Base-by-base conservation (phyloP, 495 filamentous ascomycete genomes). In the Viridothelium virens region DNA sequence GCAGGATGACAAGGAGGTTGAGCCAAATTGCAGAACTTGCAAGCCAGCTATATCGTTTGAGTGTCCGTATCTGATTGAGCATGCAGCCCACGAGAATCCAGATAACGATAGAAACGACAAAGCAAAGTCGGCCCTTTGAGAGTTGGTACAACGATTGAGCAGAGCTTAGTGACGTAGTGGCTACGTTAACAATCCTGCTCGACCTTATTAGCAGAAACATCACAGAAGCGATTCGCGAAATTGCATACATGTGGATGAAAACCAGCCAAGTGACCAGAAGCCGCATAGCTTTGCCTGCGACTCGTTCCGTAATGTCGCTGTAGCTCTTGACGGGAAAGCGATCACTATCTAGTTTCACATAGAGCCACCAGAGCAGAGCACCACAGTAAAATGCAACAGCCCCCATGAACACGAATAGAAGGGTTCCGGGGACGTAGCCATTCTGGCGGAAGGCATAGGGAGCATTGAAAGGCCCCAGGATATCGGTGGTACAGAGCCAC, bases 401-500 rank as follows among this genome's bases (percentile, higher is more conserved):
- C 6, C 66, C 66, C 66, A 70, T 68, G 63, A 70, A 70, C 31
- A 70, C 66, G 47, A 65, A 70, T 1, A 70, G 48, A 2, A 70
- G 56, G 3, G 63, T 68, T n/a, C 68, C 68, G 9, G 68, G 66
- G 0, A 68, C 68, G 46, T 68, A 68, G 7, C 68, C 68, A 48
- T 68, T 68, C 63, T 70, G 66, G 10, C 66, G 63, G 36, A 70
- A 70, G 9, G 69, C 72, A 53, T 70, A 73, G 69, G 80, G 80
- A 7, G 78, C 76, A 53, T 76, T 78, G 66, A 79, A 85, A 1
- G 84, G 84, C n/a, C 85, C 85, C 6, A 88, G 74, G 67, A 87
- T 83, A 68, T 86, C 85, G 0, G 84, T 88, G 0, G 84, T 84
- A 65, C 84, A 83, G 34, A 85, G 74, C 66, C 81, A 87, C 74